These are phyloP conservation scores for Talaromyces nanjingensis DNA, from an alignment of 495 filamentous ascomycete species.

Conservation along the genomic window DNA sequence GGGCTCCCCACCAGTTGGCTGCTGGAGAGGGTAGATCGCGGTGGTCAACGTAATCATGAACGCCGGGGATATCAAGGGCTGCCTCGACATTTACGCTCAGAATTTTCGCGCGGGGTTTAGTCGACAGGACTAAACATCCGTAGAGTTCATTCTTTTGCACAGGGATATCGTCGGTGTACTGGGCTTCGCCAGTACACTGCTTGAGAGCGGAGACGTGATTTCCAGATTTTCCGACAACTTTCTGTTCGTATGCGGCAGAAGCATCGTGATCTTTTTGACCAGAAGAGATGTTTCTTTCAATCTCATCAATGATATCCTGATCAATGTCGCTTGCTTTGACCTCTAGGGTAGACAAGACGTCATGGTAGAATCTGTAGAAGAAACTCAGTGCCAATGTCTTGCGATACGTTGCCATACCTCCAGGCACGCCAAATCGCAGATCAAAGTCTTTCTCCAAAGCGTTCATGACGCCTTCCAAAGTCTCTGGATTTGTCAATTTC, in stretches of 20 bases:
- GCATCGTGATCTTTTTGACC: conserved; percentile 54
- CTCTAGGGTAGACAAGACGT: conserved; percentile 47
- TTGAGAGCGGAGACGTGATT: conserved; percentile 89
- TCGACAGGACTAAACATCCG: conserved; percentile 80
- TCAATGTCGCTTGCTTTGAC: conserved; percentile 38
- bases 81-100: conserved; percentile 63
- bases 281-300: conserved; percentile 52
- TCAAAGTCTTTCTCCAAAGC: conserved; percentile 83
- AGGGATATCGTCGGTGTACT: conserved; percentile 95
- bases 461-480: conserved; percentile 81
- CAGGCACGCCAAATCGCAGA: conserved; percentile 77
- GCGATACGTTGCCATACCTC: conserved; percentile 93
- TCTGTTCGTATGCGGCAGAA: conserved; percentile 59
- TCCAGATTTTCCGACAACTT: conserved; percentile 70
- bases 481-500: conserved; percentile 69
- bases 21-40: conserved; percentile 61
- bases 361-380: conserved; percentile 36
- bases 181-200: conserved; percentile 87
- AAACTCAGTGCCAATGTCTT: conserved; percentile 72
- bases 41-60: conserved; percentile 66
- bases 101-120: conserved; percentile 84
- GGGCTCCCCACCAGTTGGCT: conserved; percentile 89
- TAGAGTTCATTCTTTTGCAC: conserved; percentile 80
- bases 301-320: conserved; percentile 48
- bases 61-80: conserved; percentile 70